Evolutionary conservation across 2,329 filamentous ascomycete genomes (phyloP), one percentile per base, ranked within the genome.

Genomic region (Emmonsiellopsis sp.): DNA sequence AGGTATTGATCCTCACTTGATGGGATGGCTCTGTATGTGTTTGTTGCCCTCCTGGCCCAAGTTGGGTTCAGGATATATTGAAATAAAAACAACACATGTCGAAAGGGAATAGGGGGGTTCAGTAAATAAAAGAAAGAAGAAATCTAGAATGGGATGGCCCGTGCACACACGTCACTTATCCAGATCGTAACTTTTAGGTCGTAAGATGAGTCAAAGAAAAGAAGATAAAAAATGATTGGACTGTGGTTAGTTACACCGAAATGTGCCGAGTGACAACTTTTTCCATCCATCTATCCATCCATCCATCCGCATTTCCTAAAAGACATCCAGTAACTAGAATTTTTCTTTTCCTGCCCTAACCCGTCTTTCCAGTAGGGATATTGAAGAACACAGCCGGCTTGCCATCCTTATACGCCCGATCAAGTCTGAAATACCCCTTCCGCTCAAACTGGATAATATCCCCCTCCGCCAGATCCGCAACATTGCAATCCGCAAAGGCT

Each of bases 371-470:
- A 7, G 84, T 87, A 3, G 85, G 84, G 61, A 87, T 86, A 68
- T 82, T 80, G 72, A 87, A 87, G 54, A 86, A 76, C 17, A 86
- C 77, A 33, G 80, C 80, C 32, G 78, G 73, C 68, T 82, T 73
- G 1, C 80, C 82, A 64, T 81, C 77, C 57, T 71, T 69, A 55
- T 78, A 80, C 10, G 81, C 72, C 59, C 73, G 76, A 72, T 97
- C 92, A 31, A 95, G 84, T 51, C 92, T 80, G 76, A 87, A 97
- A 73, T 88, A 97, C 1, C 91, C 92, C 71, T 92, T 89, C 57
- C 92, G 81, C 77, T 97, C 92, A 45, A 97, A 86, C 75, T 97
- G 93, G 61, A 97, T 89, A 57, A 97, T 92, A 62, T 95, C 90
- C 64, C 89, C 87, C 67, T 83, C 84, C 78, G 89, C 90, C 45